Evolutionary conservation across 2,329 filamentous ascomycete genomes (phyloP).

Genomic region (Neurospora sp.): DNA sequence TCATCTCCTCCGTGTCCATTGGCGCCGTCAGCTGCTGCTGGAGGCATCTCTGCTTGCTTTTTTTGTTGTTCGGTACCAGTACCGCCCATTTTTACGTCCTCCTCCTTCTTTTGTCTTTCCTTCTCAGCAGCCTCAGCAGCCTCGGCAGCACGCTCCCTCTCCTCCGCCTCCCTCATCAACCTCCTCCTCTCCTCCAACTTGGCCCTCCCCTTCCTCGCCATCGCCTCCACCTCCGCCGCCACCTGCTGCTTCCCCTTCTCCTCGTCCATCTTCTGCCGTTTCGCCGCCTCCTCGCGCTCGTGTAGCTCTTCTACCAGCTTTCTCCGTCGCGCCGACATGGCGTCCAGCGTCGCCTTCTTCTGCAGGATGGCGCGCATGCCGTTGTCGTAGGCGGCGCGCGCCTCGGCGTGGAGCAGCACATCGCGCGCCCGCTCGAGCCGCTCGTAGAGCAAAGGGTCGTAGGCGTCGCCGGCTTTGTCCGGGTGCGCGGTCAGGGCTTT

Average conservation of each 20-base stretch:
- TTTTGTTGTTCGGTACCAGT: background rate
- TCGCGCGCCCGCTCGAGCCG: conserved; percentile 78
- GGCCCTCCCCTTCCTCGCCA: conserved; percentile 24
- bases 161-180: conserved; percentile 31
- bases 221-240: conserved; percentile 23
- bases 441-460: conserved; percentile 76
- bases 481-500: conserved; percentile 81
- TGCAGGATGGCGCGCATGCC: conserved; percentile 61
- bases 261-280: conserved; percentile 38
- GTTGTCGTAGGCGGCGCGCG: conserved; percentile 70
- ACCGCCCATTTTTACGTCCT: background rate
- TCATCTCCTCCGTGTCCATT: conserved; percentile 5
- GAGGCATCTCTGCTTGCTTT: background rate
- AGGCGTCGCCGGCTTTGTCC: conserved; percentile 70
- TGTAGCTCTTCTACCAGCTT: conserved; percentile 73
- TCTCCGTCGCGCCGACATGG: conserved; percentile 62
- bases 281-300: conserved; percentile 45
- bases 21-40: background rate
- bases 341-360: conserved; percentile 59
- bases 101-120: conserved; percentile 2
- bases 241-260: conserved; percentile 9
- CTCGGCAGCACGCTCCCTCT: conserved; percentile 20
- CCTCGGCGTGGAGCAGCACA: conserved; percentile 60
- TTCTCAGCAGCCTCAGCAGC: conserved; percentile 13
- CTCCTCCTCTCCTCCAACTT: conserved; percentile 31